phyloP scores from a whole-genome alignment of 139 green algal genomes.

The Trebouxia sp. region DNA sequence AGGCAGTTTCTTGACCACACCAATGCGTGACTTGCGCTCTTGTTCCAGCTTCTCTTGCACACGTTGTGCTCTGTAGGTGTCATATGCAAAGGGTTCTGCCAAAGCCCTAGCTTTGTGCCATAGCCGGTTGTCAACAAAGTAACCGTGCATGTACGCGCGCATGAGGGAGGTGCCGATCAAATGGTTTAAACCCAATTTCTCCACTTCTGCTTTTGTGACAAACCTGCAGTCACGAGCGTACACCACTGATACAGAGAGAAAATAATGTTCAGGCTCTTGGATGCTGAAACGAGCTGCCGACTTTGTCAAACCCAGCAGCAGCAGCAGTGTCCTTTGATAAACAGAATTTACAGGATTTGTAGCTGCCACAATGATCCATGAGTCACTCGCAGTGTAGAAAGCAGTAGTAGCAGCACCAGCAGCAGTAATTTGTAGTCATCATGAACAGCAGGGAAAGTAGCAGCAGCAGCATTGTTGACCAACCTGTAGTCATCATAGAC shows the following conservation, averaged over 20 bases:
- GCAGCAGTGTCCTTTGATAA: no score
- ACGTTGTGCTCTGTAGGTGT: slow-evolving; percentile 82
- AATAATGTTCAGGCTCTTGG: no score
- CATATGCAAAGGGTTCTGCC: slow-evolving; percentile 90
- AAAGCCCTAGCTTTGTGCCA: slow-evolving; percentile 76
- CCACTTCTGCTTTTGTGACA: slow-evolving; percentile 80
- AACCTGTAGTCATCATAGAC: slow-evolving; percentile 98
- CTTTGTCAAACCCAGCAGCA: no score
- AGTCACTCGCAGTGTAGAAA: no score
- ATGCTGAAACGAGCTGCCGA: no score
- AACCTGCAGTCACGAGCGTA: slow-evolving; percentile 67
- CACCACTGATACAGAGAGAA: no score
- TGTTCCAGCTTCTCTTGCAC: slow-evolving; percentile 87
- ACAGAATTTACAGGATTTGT: no score
- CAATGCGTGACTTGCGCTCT: slow-evolving; percentile 83
- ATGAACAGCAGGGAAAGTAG: background rate
- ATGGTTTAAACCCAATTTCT: slow-evolving; percentile 82
- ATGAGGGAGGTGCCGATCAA: slow-evolving; percentile 92
- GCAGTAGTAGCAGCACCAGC: no score
- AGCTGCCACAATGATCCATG: no score
- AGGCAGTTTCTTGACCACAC: slow-evolving; percentile 77
- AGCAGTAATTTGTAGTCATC: no score
- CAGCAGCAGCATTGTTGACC: slow-evolving; percentile 32
- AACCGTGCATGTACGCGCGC: slow-evolving; percentile 98
- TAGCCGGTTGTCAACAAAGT: slow-evolving; percentile 94